These are phyloP conservation scores for Boletus sp. DNA, from an alignment of 1,284 basidiomycete species.

Conservation along the genomic window DNA sequence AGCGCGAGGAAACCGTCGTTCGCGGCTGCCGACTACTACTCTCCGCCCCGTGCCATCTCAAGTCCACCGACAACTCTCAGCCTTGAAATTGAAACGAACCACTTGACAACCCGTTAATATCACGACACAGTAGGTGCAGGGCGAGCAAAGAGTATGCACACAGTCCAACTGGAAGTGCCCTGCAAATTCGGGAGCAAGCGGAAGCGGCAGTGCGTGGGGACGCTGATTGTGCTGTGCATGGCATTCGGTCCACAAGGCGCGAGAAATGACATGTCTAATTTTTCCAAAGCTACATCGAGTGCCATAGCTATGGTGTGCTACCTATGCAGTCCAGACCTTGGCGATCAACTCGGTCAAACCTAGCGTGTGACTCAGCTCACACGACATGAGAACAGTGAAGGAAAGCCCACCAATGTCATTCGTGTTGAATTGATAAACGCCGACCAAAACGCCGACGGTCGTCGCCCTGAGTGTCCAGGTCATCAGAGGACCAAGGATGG, in stretches of 20 bases:
- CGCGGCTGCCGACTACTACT: no score
- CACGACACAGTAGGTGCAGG: no score
- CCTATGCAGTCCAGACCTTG: slow-evolving; percentile 61
- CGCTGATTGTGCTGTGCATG: no score
- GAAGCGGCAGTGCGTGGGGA: no score
- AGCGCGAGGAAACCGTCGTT: no score
- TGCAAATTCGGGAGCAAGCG: no score
- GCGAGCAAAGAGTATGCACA: no score
- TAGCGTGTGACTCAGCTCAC: slow-evolving; percentile 28
- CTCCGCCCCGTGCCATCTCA: no score
- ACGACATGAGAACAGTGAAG: slow-evolving; percentile 3
- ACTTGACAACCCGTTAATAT: no score
- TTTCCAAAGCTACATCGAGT: not conserved
- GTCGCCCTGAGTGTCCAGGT: slow-evolving; percentile 76
- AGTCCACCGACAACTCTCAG: no score
- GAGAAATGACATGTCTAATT: not conserved
- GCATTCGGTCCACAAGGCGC: not conserved
- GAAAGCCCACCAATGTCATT: slow-evolving; percentile 82
- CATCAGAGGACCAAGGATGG: slow-evolving; percentile 62
- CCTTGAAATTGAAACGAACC: no score
- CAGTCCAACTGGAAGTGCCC: no score
- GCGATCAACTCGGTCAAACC: slow-evolving; percentile 71
- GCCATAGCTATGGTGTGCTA: not conserved
- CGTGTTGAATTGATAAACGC: slow-evolving; percentile 96
- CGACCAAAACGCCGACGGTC: slow-evolving; percentile 84